Evolutionary conservation across 23 red algal genomes (phyloP), one percentile per base, ranked within the genome.

Genomic region (Gracilariopsis chorda): DNA sequence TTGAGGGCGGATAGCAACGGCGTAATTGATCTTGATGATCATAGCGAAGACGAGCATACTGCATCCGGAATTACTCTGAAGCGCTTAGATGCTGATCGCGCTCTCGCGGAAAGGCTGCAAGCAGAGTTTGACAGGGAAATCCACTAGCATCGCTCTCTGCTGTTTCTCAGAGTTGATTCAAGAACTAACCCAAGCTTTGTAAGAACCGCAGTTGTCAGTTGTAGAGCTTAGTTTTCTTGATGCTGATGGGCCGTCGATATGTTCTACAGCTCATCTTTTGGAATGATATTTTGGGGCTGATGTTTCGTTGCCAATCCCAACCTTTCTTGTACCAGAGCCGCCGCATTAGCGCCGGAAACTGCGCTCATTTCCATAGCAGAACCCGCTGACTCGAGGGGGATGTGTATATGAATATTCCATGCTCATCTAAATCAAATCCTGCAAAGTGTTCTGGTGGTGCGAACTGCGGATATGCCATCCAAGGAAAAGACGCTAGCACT

Each of bases 331-430:
- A 94, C 68, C 28, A 94, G 65, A 7, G 80, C 60, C 10, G 91
- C 91, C 28, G 80, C 91, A 60, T 85, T 80, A 17, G 80, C 72
- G 34, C 91, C 91, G 42, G 80, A 85, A 17, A 94, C 48, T 30
- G 91, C 91, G 58, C 91, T 94, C 91, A 94, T 94, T 65, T 94
- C 91, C 91, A 94, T 94, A 27, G 91, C 91, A 62, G 79, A 86
- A 17, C 79, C 91, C 3, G 79, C 78, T 21, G 91, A 94, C 59
- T 94, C 91, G 12, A 94, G 39, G 1, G 80, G 36, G 80, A 47
- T 23, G 82, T 86, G 78, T 86, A 86, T 23, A 94, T 51, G 55
- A 91, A 47, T 17, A 30, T 16, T 10, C 75, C 53, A 20, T 36
- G 3, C 7, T 77, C 46, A 59, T 82, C 63, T 43, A 72, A 34